Base-by-base conservation (phyloP, 345 rosid genomes). In the Luvunga scandens region DNA sequence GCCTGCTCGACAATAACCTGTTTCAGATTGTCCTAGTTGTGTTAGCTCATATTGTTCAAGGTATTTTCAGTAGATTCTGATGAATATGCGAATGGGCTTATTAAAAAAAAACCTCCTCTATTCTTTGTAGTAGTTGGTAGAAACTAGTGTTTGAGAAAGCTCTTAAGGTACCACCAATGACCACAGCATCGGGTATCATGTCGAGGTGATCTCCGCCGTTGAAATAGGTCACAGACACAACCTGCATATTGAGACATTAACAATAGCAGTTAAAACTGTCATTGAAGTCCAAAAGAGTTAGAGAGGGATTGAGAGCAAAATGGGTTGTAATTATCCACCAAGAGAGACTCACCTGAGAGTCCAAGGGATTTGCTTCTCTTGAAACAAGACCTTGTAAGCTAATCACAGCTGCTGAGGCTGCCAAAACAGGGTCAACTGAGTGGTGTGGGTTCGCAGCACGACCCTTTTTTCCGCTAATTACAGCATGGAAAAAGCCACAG, bases 361-460 rank as follows among this genome's bases (percentile, higher is more conserved):
- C 98, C 27, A 94, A 71, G 28, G 98, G 98, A 72, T 90, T 90
- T 6, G 96, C 92, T 88, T 94, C 97, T 5, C 97, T 94, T 27
- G 98, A 94, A 9, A 94, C 93, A 59, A 94, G 88, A 38, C 96
- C 91, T 62, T 94, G 98, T 69, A 94, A 85, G 79, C 97, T 94
- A 24, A 92, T 90, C 2, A 94, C 92, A 0, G 90, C 89, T 1
- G 98, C 91, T 1, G 97, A 88, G 78, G 98, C 94, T 0, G 96
- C 96, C 65, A 94, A 69, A 33, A 94, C 27, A 5, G 94, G 88
- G 81, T 88, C 86, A 25, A 73, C 84, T 0, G 89, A 85, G 68
- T 13, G 70, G 76, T 69, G 78, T 9, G 85, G 87, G 34, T 64
- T 75, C n/a, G 70, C 80, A 0, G 89, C 80, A 2, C 60, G 38